Evolutionary conservation across 164 flowering plant species (phyloP).

Genomic region (Berberis thunbergii): DNA sequence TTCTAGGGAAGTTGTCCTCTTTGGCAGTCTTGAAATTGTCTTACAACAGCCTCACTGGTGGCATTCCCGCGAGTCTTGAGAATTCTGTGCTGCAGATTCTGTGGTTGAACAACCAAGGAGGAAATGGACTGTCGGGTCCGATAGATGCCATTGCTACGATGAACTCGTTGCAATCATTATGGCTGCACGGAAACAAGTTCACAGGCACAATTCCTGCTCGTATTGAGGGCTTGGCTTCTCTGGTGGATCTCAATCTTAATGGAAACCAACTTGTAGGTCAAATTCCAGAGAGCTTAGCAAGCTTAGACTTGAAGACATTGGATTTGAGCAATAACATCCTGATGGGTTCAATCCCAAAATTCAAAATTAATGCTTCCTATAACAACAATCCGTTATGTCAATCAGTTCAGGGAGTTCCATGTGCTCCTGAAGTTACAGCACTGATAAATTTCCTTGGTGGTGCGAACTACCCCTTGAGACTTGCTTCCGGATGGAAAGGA

Average conservation of each 20-base stretch:
- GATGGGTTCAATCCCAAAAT: slow-evolving; percentile 58
- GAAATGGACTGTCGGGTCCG: slow-evolving; percentile 43
- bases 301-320: slow-evolving; percentile 28
- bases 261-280: slow-evolving; percentile 60
- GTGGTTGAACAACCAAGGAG: slow-evolving; percentile 63
- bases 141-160: slow-evolving; percentile 48
- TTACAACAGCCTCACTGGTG: slow-evolving; percentile 40
- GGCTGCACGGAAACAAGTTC: slow-evolving; percentile 79
- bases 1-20: slow-evolving; percentile 44
- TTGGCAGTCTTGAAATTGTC: slow-evolving; percentile 40
- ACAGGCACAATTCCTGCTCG: slow-evolving; percentile 57
- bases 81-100: slow-evolving; percentile 41
- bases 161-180: slow-evolving; percentile 35
- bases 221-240: slow-evolving; percentile 39
- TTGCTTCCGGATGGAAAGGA: slow-evolving; percentile 58
- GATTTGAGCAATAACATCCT: slow-evolving; percentile 48
- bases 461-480: slow-evolving; percentile 38
- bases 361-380: slow-evolving; percentile 29
- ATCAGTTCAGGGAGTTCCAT: slow-evolving; percentile 33
- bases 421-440: slow-evolving; percentile 50
- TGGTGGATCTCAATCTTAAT: slow-evolving; percentile 54
- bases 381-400: slow-evolving; percentile 47
- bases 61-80: slow-evolving; percentile 48
- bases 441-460: slow-evolving; percentile 56
- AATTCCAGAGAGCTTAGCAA: slow-evolving; percentile 46